Base-by-base conservation (phyloP, 2,329 filamentous ascomycete species). In the Drechslera avenae region DNA sequence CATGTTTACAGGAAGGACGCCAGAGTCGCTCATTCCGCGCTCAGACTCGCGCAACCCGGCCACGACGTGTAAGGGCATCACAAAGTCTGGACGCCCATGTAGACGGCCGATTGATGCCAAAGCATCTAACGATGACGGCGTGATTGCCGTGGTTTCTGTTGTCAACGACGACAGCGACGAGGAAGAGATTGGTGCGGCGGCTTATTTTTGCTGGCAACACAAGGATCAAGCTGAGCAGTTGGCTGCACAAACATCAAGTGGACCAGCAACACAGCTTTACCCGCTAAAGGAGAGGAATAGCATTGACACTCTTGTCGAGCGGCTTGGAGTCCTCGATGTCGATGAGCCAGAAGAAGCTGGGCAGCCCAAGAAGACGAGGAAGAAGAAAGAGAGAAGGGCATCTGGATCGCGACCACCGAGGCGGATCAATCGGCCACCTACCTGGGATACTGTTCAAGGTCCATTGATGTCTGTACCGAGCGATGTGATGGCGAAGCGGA, bases 161-260 rank as follows among this genome's bases (percentile, higher is more conserved):
- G 53, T 60, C 13, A 59, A 58, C 30, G 66, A 71, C 28, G 67
- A 69, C 33, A 62, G 63, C 41, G 81, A 85, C 53, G 80, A 82
- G 2, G 75, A 78, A 49, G 80, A 84, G 39, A 81, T 85, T 54
- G 79, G 76, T 28, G 84, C 86, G 50, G 73, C 75, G 4, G 79
- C 75, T n/a, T 82, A 87, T 41, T 97, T 91, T 76, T 97, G 93
- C 79, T 96, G 90, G 88, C 91, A 97, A 72, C 94, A 99, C 77
- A 92, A 90, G 70, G 90, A 94, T 50, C 94, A 99, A 73, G 90
- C 90, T 2, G 69, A 76, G 46, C 68, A 62, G 10, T 50, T 76
- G 12, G 64, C 48, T 68, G 51, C 58, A 12, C 49, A 49, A 18
- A 50, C 52, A n/a, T 51, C 53, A 5, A 49, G 54, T 4, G 60